Conservation (phyloP, 495 filamentous ascomycete genomes). For the Xylaria palmicola region DNA sequence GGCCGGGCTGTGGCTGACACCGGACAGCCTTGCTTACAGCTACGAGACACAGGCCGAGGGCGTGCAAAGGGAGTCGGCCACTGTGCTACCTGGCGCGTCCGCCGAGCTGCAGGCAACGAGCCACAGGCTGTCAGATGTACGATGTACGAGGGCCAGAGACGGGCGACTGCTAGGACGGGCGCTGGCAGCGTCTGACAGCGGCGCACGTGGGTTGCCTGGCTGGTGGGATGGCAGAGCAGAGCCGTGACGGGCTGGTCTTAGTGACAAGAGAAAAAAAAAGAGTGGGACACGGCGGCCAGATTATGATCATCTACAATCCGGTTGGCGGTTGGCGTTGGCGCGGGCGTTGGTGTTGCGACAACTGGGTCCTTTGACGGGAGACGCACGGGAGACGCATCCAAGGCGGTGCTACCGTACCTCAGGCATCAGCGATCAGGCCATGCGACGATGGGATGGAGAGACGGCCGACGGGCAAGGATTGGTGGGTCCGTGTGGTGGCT, state of each 20-base stretch:
- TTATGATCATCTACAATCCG: not conserved
- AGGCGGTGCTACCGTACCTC: not conserved
- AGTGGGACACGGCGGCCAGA: slow-evolving; percentile 7
- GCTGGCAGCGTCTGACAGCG: slow-evolving; percentile 2
- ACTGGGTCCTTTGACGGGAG: not conserved
- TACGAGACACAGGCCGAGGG: not conserved
- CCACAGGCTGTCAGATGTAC: not conserved
- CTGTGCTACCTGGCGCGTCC: not conserved
- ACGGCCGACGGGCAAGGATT: not conserved
- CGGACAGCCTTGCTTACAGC: slow-evolving; percentile 12
- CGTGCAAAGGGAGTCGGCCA: not conserved
- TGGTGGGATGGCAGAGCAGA: not conserved
- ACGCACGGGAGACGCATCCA: not conserved
- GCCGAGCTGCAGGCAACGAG: not conserved
- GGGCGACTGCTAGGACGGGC: not conserved
- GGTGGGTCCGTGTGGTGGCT: not conserved
- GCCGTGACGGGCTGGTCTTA: not conserved
- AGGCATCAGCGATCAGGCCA: slow-evolving; percentile 1
- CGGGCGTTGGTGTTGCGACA: slow-evolving; percentile 6
- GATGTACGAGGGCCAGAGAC: not conserved
- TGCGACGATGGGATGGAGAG: not conserved
- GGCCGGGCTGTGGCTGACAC: slow-evolving; percentile 4
- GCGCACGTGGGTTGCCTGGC: not conserved
- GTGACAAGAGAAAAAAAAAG: slow-evolving; percentile 3
- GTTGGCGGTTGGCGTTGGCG: not conserved